Conservation (phyloP, 2,329 filamentous ascomycete genomes). For the Sarocladium strictum region DNA sequence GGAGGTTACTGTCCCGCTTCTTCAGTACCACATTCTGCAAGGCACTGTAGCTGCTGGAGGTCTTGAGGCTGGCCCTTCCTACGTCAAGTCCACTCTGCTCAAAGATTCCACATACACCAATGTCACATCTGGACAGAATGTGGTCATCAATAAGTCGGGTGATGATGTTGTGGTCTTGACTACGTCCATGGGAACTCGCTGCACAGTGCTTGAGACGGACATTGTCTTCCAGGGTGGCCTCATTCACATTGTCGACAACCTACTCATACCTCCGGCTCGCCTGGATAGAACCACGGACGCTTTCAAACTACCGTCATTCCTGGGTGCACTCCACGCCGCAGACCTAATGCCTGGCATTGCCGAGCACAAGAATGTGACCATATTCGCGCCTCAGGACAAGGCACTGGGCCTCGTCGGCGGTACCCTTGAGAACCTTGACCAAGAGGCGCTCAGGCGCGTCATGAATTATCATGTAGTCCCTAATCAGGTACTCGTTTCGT, state of each 20-base stretch:
- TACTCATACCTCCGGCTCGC: constrained; percentile 41
- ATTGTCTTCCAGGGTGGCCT: constrained; percentile 42
- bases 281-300: constrained; percentile 45
- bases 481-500: constrained; percentile 46
- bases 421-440: constrained; percentile 39
- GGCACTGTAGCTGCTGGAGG: constrained; percentile 37
- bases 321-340: constrained; percentile 26
- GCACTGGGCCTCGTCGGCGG: constrained; percentile 54
- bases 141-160: constrained; percentile 39
- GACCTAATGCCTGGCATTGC: constrained; percentile 34
- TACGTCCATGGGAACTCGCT: constrained; percentile 40
- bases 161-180: constrained; percentile 40
- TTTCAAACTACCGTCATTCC: constrained; percentile 35
- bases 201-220: constrained; percentile 35
- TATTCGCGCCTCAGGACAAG: constrained; percentile 58
- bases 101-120: constrained; percentile 36
- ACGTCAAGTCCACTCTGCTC: constrained; percentile 39
- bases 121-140: constrained; percentile 43
- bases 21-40: constrained; percentile 57
- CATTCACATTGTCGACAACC: constrained; percentile 46
- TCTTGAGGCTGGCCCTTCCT: constrained; percentile 29
- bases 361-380: constrained; percentile 41
- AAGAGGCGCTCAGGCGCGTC: constrained; percentile 42
- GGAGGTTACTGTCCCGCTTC: constrained; percentile 40
- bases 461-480: constrained; percentile 61